These are phyloP conservation scores for Agrocybe praecox DNA, from an alignment of 768 basidiomycete species.

Conservation along the genomic window DNA sequence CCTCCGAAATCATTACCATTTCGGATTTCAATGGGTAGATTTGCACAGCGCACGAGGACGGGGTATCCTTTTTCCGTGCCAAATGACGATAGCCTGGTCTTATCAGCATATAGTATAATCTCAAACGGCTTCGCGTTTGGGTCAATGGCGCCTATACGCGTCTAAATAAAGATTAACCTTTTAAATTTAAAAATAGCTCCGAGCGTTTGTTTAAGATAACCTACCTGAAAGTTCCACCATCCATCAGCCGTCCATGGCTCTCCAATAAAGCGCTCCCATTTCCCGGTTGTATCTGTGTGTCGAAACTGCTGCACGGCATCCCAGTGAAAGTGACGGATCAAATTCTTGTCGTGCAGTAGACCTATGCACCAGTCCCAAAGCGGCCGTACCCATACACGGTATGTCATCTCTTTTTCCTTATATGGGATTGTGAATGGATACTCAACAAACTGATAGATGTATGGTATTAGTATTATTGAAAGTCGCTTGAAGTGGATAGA, in stretches of 20 bases:
- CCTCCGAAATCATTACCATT: slow-evolving; percentile 37
- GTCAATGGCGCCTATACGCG: not conserved
- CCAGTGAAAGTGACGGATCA: slow-evolving; percentile 22
- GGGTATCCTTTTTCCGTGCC: slow-evolving; percentile 40
- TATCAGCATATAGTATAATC: slow-evolving; percentile 43
- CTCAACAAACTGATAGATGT: slow-evolving; percentile 8
- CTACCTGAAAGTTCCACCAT: slow-evolving; percentile 41
- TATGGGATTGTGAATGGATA: slow-evolving; percentile 2
- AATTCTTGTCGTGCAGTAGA: slow-evolving; percentile 25
- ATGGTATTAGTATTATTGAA: not conserved
- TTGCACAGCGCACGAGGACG: slow-evolving; percentile 32
- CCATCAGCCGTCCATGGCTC: slow-evolving; percentile 40
- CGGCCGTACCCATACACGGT: slow-evolving; percentile 4
- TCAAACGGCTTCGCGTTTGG: slow-evolving; percentile 23
- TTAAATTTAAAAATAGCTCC: too few species aligned
- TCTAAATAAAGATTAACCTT: slow-evolving; percentile 4
- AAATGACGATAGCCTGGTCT: slow-evolving; percentile 38
- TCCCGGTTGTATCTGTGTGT: slow-evolving; percentile 21
- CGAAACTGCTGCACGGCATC: slow-evolving; percentile 17
- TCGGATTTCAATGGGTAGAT: slow-evolving; percentile 30
- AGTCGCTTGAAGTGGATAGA: not conserved
- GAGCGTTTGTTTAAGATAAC: slow-evolving; percentile 5
- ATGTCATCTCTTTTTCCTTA: slow-evolving; percentile 2
- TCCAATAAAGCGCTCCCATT: slow-evolving; percentile 29
- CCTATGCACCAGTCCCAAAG: slow-evolving; percentile 16